These are phyloP conservation scores for Haberlea rhodopensis DNA, from an alignment of 257 asterid genomes.

Conservation along the genomic window DNA sequence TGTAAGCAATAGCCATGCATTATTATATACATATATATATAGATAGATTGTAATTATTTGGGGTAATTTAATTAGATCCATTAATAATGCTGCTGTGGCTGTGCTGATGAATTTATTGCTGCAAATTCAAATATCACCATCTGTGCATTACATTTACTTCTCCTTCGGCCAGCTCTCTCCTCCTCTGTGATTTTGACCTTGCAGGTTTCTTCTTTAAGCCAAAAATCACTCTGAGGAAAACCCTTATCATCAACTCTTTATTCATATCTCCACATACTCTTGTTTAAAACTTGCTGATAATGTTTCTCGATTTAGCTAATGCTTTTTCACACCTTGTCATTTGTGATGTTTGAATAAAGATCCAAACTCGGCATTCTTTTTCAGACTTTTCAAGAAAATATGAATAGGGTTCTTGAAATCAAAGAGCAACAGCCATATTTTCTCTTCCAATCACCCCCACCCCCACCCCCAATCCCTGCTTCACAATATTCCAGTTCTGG, in stretches of 20 bases:
- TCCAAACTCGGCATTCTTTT: constrained; percentile 31
- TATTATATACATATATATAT: constrained; percentile 21
- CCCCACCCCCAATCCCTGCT: constrained; percentile 39
- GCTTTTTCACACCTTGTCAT: constrained; percentile 19
- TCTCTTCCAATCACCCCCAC: constrained; percentile 42
- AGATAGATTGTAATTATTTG: constrained; percentile 23
- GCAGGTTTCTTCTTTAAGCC: constrained; percentile 42
- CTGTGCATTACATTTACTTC: constrained; percentile 46
- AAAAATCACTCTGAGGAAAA: constrained; percentile 25
- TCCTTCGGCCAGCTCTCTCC: constrained; percentile 24
- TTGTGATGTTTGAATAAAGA: constrained; percentile 29
- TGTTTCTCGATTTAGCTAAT: constrained; percentile 21
- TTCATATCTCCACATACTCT: constrained; percentile 27
- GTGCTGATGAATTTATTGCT: constrained; percentile 47
- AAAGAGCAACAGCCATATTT: constrained; percentile 50
- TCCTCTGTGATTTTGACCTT: constrained; percentile 55
- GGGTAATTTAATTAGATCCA: constrained; percentile 33
- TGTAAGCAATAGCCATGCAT: constrained; percentile 23
- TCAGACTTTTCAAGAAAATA: constrained; percentile 24
- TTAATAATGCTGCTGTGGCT: constrained; percentile 32
- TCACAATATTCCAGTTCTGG: constrained; percentile 37
- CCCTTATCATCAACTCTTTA: constrained; percentile 30
- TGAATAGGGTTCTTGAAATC: constrained; percentile 36
- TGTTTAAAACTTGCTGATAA: constrained; percentile 19
- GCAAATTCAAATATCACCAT: constrained; percentile 40